A percentile compares a stretch with the other conserved stretches of the same genome.
These are phyloP conservation scores for Aspergillus brasiliensis DNA, from an alignment of 2,329 filamentous ascomycete species.

Conservation along the genomic window DNA sequence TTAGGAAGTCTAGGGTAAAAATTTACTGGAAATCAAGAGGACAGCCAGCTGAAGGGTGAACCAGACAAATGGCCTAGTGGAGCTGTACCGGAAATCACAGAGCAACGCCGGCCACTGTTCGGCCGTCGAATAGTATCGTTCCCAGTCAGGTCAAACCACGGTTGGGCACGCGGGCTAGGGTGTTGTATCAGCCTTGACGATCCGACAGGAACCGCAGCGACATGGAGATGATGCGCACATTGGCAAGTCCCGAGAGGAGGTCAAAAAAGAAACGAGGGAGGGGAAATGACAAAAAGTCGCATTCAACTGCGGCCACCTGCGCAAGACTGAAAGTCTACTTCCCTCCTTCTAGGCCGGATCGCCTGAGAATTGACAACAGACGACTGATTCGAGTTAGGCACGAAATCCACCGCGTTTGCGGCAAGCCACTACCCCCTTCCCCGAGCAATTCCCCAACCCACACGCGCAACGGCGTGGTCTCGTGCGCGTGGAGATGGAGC, in stretches of 20 bases:
- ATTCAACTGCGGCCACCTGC: slow-evolving; percentile 28
- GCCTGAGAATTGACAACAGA: slow-evolving; percentile 18
- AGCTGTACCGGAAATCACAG: slow-evolving; percentile 24
- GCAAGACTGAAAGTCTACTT: slow-evolving; percentile 27
- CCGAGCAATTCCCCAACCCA: slow-evolving; percentile 27
- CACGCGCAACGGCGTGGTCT: slow-evolving; percentile 28
- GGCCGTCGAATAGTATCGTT: slow-evolving; percentile 25
- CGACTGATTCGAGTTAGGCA: slow-evolving; percentile 25
- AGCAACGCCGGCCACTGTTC: slow-evolving; percentile 22
- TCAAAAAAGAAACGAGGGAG: slow-evolving; percentile 8
- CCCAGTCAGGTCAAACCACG: slow-evolving; percentile 31
- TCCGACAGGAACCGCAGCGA: slow-evolving; percentile 33
- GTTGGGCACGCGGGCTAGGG: slow-evolving; percentile 29
- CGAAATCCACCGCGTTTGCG: slow-evolving; percentile 31
- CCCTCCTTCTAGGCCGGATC: slow-evolving; percentile 23
- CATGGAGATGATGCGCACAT: slow-evolving; percentile 38
- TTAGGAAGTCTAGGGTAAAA: slow-evolving; percentile 9
- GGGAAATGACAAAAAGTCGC: slow-evolving; percentile 15
- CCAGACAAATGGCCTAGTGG: slow-evolving; percentile 23
- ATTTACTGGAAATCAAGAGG: slow-evolving; percentile 17
- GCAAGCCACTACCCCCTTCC: slow-evolving; percentile 27
- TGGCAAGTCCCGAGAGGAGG: slow-evolving; percentile 20
- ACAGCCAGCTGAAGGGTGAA: slow-evolving; percentile 20
- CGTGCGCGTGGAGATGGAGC: slow-evolving; percentile 30
- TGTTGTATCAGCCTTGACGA: slow-evolving; percentile 32